Base-by-base conservation (phyloP, 1,139 yeast genomes). In the Suhomyces ambrosiae region DNA sequence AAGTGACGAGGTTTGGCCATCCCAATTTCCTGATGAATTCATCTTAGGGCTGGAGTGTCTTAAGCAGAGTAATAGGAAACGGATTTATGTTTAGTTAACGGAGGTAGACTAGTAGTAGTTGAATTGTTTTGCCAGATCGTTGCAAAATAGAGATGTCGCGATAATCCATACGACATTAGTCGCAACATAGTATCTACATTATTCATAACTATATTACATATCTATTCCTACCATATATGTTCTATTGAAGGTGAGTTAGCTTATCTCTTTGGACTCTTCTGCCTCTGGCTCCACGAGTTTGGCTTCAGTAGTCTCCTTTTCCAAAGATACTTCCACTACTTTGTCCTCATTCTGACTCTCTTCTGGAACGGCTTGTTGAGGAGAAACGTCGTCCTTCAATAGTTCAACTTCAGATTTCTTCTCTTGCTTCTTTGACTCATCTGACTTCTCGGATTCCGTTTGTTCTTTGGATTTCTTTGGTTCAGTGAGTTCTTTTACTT, bases 21-120 rank as follows among this genome's bases (percentile, higher is more conserved):
- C 63, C 64, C 63, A 60, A 38, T 54, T 53, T 8, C 60, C 65
- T 10, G 63, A 58, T 5, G 63, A 50, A 40, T 58, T 54, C 64
- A 60, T 60, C 5, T 18, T n/a, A n/a, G n/a, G n/a, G n/a, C n/a
- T 11, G 14, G 27, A 25, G 11, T 23, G 24, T 23, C n/a, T n/a
- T n/a, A n/a, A n/a, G n/a, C n/a, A n/a, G n/a, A n/a, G 21, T 30
- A 15, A 15, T 31, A 15, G 22, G 19, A 30, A 13, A 23, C 27
- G 22, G 24, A 7, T 14, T 8, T 5, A 5, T 5, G 12, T 12
- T n/a, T 15, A 24, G 12, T n/a, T n/a, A 19, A 7, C 10, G 12
- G n/a, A 5, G 10, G n/a, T 23, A 9, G 24, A 10, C n/a, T 5
- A 23, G 17, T 30, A 25, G 16, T 30, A n/a, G n/a, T n/a, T n/a